Evolutionary conservation across 208 protist species (phyloP), one percentile per base, ranked within the genome.

Genomic region (Phytomonas serpens): DNA sequence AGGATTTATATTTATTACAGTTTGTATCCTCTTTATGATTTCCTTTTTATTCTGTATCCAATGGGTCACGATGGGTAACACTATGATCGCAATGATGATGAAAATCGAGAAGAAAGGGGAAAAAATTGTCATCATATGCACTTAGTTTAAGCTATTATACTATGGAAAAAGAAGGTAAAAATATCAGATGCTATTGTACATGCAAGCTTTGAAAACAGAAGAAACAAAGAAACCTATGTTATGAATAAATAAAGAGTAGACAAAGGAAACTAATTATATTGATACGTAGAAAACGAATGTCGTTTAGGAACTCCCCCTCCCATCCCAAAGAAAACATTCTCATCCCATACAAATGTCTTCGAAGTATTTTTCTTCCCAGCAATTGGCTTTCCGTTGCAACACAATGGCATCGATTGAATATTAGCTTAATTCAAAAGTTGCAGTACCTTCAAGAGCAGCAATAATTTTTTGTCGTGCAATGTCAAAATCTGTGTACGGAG

Each of bases 341-440:
- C 40, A 11, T 23, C 40, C 2, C 14, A 19, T 11, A 47, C 40
- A 19, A 47, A 19, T 11, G 14, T 19, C 40, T 47, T 47, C 6
- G 40, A 47, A 19, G 40, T 47, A 47, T 11, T 47, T 47, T 47
- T 19, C 40, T 47, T 23, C 16, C 14, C 40, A 3, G 13, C 40
- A 11, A 19, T 10, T 19, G 14, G 40, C 40, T 19, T 47, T 47
- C 40, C 40, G 40, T 11, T 47, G 7, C 40, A 11, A 19, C 40
- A 47, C 7, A 3, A 3, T 47, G 40, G 9, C 13, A 47, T 47
- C 40, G 40, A 11, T 47, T 47, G 40, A 47, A 23, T 34, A 67
- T 74, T 76, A 98, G 33, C 76, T 92, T 64, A 97, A 82, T 69
- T 92, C 87, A 81, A 98, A 98, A 4, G 88, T 86, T 29, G 80